Evolutionary conservation across 2,329 filamentous ascomycete species (phyloP).

Genomic region (Furcasterigmium furcatum): DNA sequence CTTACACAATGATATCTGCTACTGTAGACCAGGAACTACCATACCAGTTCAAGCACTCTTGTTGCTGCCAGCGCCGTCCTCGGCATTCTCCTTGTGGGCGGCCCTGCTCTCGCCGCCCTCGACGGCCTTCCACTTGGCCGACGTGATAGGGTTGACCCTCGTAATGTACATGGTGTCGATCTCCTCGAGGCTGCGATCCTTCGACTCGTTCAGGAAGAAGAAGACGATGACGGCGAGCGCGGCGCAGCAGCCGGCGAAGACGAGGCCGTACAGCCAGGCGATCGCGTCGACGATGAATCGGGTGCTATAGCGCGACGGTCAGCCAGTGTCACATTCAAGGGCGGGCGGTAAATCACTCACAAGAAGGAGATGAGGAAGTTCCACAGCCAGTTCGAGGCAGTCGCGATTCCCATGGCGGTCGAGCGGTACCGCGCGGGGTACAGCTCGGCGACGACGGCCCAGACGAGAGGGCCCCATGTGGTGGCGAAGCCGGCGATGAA

Average conservation of each 20-base stretch:
- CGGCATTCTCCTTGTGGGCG: constrained; percentile 11
- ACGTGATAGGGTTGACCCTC: constrained; percentile 46
- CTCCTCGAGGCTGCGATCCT: constrained; percentile 70
- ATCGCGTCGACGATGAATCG: constrained; percentile 71
- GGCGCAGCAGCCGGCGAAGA: constrained; percentile 67
- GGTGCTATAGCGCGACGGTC: too few species aligned
- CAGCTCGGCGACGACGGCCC: constrained; percentile 62
- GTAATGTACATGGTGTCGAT: constrained; percentile 72
- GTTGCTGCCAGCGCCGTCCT: background rate
- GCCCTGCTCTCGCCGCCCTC: constrained; percentile 20
- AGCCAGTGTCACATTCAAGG: background rate
- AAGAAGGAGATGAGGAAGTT: constrained; percentile 63
- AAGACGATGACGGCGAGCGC: constrained; percentile 63
- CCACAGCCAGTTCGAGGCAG: constrained; percentile 60
- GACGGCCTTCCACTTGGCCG: constrained; percentile 24
- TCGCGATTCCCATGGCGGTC: constrained; percentile 52
- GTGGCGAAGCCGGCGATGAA: constrained; percentile 66
- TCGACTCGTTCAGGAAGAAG: constrained; percentile 73
- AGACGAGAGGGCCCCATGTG: constrained; percentile 68
- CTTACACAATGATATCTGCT: too few species aligned
- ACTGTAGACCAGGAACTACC: too few species aligned
- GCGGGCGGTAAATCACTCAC: too few species aligned
- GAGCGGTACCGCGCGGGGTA: constrained; percentile 57
- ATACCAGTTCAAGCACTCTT: too few species aligned
- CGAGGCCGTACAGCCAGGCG: constrained; percentile 66